phyloP scores from a whole-genome alignment of 139 green algal genomes.

The Edaphochlamys debaryana region DNA sequence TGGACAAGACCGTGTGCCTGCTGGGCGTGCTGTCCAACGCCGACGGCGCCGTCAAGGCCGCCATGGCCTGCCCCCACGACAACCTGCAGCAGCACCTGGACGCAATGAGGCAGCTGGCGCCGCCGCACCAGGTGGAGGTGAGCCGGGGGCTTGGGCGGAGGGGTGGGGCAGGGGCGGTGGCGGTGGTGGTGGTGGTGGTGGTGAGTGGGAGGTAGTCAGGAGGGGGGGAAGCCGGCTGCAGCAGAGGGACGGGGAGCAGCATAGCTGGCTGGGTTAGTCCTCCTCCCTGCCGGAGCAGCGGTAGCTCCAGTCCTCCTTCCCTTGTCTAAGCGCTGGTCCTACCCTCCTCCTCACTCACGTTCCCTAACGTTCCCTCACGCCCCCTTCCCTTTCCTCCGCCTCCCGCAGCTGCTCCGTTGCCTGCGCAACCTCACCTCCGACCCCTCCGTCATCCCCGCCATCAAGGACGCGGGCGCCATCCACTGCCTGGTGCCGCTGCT shows the following conservation, averaged over 20 bases:
- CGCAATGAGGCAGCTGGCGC: constrained; percentile 53
- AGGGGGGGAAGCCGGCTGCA: too few relatives aligned
- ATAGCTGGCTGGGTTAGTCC: too few relatives aligned
- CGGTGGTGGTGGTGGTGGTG: background rate
- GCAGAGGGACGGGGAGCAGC: too few relatives aligned
- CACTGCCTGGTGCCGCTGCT: constrained; percentile 67
- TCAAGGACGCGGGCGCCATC: constrained; percentile 72
- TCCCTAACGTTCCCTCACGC: too few relatives aligned
- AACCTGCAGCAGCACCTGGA: constrained; percentile 69
- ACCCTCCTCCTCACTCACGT: too few relatives aligned
- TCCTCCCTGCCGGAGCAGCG: too few relatives aligned
- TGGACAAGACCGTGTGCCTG: constrained; percentile 63
- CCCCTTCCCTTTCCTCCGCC: background rate
- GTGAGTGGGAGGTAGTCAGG: too few relatives aligned
- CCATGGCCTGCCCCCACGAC: constrained; percentile 62
- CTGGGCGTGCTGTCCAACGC: constrained; percentile 76
- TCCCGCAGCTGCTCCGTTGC: constrained; percentile 53
- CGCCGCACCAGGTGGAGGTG: constrained; percentile 59
- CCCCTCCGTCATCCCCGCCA: constrained; percentile 49
- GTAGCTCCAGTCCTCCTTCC: too few relatives aligned
- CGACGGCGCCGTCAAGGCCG: constrained; percentile 78
- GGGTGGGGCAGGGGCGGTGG: background rate
- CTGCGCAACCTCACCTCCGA: constrained; percentile 62
- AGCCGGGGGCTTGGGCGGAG: background rate
- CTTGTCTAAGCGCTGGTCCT: too few relatives aligned